A percentile compares a stretch with the other conserved stretches of the same genome.
Evolutionary conservation across 306 rosid species (phyloP).

Genomic region (Herpetospermum pedunculosum): DNA sequence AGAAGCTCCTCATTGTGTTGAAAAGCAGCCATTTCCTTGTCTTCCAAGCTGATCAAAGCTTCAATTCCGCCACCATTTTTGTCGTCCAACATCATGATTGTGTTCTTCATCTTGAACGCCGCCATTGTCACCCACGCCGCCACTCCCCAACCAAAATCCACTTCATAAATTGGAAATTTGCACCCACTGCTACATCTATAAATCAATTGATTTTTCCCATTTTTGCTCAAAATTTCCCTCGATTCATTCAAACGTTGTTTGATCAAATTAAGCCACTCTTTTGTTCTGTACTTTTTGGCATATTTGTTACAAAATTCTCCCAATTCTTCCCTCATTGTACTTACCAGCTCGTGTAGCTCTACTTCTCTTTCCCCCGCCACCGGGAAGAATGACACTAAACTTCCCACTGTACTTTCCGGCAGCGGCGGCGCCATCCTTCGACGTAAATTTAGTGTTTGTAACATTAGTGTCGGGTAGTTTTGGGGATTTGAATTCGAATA

Average conservation of each 20-base stretch:
- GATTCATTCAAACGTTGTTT: background rate
- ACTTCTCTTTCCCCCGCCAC: conserved; percentile 1
- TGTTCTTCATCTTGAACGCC: background rate
- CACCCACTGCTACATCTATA: conserved; percentile 17
- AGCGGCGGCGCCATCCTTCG: conserved; percentile 20
- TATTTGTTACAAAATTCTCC: background rate
- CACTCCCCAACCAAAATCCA: conserved; percentile 26
- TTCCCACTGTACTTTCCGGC: conserved; percentile 20
- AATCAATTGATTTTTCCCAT: background rate
- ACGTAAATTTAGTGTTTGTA: conserved; percentile 22
- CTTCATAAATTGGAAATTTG: conserved; percentile 20
- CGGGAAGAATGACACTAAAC: conserved; percentile 9
- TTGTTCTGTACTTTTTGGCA: conserved; percentile 8
- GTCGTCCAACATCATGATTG: conserved; percentile 7
- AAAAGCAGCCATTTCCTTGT: conserved; percentile 9
- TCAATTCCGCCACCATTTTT: conserved; percentile 20
- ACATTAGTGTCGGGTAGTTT: background rate
- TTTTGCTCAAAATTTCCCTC: background rate
- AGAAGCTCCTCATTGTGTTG: conserved; percentile 6
- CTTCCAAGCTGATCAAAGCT: conserved; percentile 12
- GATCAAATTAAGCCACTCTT: background rate
- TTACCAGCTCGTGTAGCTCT: conserved; percentile 10
- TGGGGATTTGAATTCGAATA: background rate
- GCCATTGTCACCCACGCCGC: conserved; percentile 16
- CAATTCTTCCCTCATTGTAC: conserved; percentile 16